Evolutionary conservation across 805 yeast species (phyloP).

Genomic region (Metschnikowia arizonensis): DNA sequence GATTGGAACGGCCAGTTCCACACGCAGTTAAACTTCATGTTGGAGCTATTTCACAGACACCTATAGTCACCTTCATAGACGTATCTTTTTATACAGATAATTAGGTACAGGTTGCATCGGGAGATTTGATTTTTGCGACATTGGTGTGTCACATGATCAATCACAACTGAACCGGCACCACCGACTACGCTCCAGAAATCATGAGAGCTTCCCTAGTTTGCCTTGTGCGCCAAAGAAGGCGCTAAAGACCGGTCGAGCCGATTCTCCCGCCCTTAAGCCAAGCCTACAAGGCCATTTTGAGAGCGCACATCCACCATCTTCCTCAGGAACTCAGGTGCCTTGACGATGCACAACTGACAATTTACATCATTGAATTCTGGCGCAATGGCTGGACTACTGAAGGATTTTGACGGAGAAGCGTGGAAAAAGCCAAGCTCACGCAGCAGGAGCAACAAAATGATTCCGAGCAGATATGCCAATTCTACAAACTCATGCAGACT

Average conservation of each 20-base stretch:
- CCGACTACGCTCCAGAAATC: not conserved
- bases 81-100: too few species aligned
- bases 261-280: conserved; percentile 76
- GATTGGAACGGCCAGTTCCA: too few species aligned
- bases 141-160: conserved; percentile 1
- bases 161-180: not conserved
- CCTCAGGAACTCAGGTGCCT: conserved; percentile 66
- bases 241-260: conserved; percentile 38
- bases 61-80: too few species aligned
- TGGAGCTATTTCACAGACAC: too few species aligned
- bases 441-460: conserved; percentile 69
- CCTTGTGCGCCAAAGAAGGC: conserved; percentile 39
- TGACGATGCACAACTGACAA: conserved; percentile 83
- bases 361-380: conserved; percentile 90
- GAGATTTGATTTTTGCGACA: not conserved
- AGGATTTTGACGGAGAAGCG: conserved; percentile 47
- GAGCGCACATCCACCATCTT: conserved; percentile 68
- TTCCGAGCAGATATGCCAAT: conserved; percentile 84
- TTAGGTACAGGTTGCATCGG: too few species aligned
- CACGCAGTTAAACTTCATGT: too few species aligned
- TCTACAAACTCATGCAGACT: conserved; percentile 75
- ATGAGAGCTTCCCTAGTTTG: conserved; percentile 39
- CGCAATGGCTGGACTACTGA: conserved; percentile 90
- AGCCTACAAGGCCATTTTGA: conserved; percentile 75
- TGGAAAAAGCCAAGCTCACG: conserved; percentile 50